Conservation (phyloP, 352 stramenopile genomes). For the Phytophthora multivora region DNA sequence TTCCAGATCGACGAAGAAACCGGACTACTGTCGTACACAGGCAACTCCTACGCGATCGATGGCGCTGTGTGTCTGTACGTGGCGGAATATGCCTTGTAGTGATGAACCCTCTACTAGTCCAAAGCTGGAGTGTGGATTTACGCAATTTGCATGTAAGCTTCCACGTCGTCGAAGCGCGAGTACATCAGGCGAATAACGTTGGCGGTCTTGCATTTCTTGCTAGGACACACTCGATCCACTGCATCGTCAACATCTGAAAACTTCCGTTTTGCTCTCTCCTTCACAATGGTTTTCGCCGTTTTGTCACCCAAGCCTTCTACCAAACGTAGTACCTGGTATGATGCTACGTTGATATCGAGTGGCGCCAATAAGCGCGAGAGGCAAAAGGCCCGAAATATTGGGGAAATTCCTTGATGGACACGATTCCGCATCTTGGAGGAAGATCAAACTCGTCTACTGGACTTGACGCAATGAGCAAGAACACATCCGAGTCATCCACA, state of each 20-base stretch:
- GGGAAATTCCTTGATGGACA: conserved; percentile 10
- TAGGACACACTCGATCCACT: not conserved
- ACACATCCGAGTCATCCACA: conserved; percentile 4
- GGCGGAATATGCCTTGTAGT: not conserved
- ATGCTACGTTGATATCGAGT: conserved; percentile 12
- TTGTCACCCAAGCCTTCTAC: conserved; percentile 1
- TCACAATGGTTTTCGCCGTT: not conserved
- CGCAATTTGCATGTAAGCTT: too few species aligned
- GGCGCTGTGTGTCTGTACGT: conserved; percentile 40
- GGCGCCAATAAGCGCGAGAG: conserved; percentile 13
- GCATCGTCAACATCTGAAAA: conserved; percentile 9
- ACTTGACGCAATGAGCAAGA: conserved; percentile 13
- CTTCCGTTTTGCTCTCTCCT: not conserved
- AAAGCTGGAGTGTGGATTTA: too few species aligned
- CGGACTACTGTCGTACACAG: conserved; percentile 30
- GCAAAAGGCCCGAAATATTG: conserved; percentile 25
- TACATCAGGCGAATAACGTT: too few species aligned
- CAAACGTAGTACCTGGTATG: not conserved
- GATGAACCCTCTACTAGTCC: too few species aligned
- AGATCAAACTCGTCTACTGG: conserved; percentile 1
- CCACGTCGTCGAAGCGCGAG: too few species aligned
- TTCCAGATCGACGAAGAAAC: conserved; percentile 45
- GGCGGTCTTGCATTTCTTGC: too few species aligned
- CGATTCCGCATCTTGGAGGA: conserved; percentile 14
- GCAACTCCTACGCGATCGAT: conserved; percentile 33